Percentiles rank a stretch among this genome's conserved stretches.
Evolutionary conservation across 306 rosid genomes (phyloP).

Genomic region (Senna tora): DNA sequence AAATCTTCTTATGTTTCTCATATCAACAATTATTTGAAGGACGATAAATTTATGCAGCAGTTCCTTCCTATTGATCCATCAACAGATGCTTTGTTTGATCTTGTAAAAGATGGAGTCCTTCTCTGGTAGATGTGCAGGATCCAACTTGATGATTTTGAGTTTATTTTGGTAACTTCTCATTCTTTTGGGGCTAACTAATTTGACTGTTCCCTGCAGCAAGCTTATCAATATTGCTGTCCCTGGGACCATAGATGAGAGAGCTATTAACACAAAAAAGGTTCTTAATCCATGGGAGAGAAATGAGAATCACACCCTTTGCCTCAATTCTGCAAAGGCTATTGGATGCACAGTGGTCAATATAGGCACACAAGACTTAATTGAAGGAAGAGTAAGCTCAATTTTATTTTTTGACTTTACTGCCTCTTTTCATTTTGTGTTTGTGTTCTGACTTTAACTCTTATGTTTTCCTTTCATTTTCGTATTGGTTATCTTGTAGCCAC

Average conservation of each 20-base stretch:
- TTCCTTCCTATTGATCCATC: slow-evolving; percentile 87
- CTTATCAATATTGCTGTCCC: slow-evolving; percentile 97
- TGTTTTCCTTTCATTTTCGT: background rate
- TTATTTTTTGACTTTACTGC: slow-evolving; percentile 25
- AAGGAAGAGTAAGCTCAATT: slow-evolving; percentile 84
- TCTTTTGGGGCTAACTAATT: slow-evolving; percentile 20
- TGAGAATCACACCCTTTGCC: slow-evolving; percentile 96
- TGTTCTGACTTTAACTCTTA: slow-evolving; percentile 29
- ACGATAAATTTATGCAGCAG: slow-evolving; percentile 79
- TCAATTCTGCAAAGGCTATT: slow-evolving; percentile 97
- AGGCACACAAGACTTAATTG: slow-evolving; percentile 90
- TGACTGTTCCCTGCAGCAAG: slow-evolving; percentile 66
- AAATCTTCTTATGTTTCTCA: slow-evolving; percentile 93
- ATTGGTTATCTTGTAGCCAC: slow-evolving; percentile 66
- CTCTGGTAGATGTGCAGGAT: slow-evolving; percentile 70
- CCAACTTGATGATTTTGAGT: slow-evolving; percentile 30
- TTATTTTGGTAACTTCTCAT: background rate
- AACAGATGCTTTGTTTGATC: slow-evolving; percentile 82
- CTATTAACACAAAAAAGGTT: slow-evolving; percentile 83
- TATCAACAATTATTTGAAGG: slow-evolving; percentile 79
- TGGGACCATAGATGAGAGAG: slow-evolving; percentile 99
- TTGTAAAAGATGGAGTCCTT: slow-evolving; percentile 92
- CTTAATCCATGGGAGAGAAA: slow-evolving; percentile 99
- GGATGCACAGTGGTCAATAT: slow-evolving; percentile 99
- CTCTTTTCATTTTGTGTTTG: slow-evolving; percentile 9